Conservation (phyloP, 805 yeast species). For the Candida golubevii region DNA sequence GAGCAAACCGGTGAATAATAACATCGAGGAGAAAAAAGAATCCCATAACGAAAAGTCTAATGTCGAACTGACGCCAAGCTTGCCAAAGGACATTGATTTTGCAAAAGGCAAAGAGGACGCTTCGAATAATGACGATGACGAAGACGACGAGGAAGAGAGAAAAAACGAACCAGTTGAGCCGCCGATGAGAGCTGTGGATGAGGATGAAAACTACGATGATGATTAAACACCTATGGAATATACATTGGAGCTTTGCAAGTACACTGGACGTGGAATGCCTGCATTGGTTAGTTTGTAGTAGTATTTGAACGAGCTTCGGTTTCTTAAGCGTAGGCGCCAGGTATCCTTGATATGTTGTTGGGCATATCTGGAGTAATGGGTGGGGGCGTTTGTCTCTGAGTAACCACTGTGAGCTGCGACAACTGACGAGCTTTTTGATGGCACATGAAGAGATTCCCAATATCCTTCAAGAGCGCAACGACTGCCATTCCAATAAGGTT, state of each 20-base stretch:
- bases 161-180: slow-evolving; percentile 35
- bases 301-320: neutral
- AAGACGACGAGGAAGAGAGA: slow-evolving; percentile 27
- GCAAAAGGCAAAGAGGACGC: slow-evolving; percentile 8
- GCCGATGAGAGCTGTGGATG: slow-evolving; percentile 43
- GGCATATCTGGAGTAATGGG: neutral
- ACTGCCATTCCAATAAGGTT: slow-evolving; percentile 30
- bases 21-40: neutral
- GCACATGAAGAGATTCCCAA: slow-evolving; percentile 26
- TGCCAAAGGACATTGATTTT: slow-evolving; percentile 17
- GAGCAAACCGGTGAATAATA: neutral
- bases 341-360: slow-evolving; percentile 2
- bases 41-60: neutral
- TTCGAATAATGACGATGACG: slow-evolving; percentile 21
- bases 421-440: slow-evolving; percentile 28
- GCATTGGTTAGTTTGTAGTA: too few species aligned
- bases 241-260: too few species aligned
- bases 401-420: slow-evolving; percentile 23
- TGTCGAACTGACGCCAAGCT: slow-evolving; percentile 12
- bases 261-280: too few species aligned
- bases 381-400: neutral
- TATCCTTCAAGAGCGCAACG: slow-evolving; percentile 35
- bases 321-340: slow-evolving; percentile 10
- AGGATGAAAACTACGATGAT: slow-evolving; percentile 45
- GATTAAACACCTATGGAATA: too few species aligned